Evolutionary conservation across 345 rosid species (phyloP), one percentile per base, ranked within the genome.

Genomic region (Syzygium grande): DNA sequence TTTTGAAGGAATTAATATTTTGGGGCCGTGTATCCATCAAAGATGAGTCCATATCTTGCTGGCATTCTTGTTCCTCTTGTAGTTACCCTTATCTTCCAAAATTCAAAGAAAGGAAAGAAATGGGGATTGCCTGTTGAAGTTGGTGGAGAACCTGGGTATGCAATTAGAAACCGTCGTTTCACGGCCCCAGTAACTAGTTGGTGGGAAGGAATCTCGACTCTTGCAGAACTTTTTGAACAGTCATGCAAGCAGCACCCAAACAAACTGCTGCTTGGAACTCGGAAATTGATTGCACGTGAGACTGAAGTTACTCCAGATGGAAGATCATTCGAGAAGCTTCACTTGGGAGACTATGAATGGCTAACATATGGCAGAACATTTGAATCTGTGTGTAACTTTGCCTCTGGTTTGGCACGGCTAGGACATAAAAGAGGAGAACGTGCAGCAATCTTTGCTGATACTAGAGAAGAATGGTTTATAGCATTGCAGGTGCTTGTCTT

Each of bases 341-440:
- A 96, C 92, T 91, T 98, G 89, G 99, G 99, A 86, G 98, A 97
- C 27, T 98, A 98, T 73, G 92, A 96, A 87, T 98, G 99, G 99
- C 86, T 93, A 23, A 96, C 95, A 11, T 98, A 95, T 88, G 93
- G 90, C 30, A 87, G 90, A 56, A 95, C 94, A 17, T 95, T 97
- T 68, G 94, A 95, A 86, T 89, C 89, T 58, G 99, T 93, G 2
- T 94, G 94, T 87, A 89, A 89, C 88, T 97, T 97, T 86, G 97
- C 98, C 89, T 97, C 99, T 90, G 99, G 99, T 43, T 90, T 97
- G 89, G 93, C 94, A 88, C 92, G 89, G 15, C 93, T 97, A 84
- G 98, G 99, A 55, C 99, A 95, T 51, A 87, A 53, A 79, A 93
- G 91, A 25, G 96, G 89, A 43, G 99, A 98, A 89, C 96, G 98